These are phyloP conservation scores for Plectranthus barbatus DNA, from an alignment of 257 asterid genomes.

Conservation along the genomic window DNA sequence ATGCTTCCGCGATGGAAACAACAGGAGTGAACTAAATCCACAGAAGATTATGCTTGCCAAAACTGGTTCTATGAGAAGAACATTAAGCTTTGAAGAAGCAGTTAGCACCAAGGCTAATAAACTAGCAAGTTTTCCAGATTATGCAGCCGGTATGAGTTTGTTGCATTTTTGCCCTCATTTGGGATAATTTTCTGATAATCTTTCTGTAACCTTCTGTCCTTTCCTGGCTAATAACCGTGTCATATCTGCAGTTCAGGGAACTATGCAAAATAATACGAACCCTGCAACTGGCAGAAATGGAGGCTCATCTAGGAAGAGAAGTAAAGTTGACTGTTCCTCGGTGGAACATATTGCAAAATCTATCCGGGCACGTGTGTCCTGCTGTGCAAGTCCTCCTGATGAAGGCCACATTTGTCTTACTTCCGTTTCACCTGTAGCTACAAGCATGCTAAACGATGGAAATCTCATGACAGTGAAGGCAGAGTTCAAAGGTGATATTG, in stretches of 20 bases:
- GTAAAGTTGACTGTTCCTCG: not conserved
- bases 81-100: not conserved
- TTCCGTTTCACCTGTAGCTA: not conserved
- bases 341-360: not conserved
- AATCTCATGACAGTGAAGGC: conserved; percentile 39
- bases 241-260: not conserved
- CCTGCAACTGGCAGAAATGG: not conserved
- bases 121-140: not conserved
- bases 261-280: not conserved
- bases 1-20: not conserved
- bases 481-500: conserved; percentile 29
- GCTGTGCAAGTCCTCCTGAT: not conserved
- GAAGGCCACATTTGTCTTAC: not conserved
- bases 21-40: not conserved
- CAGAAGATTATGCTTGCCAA: not conserved
- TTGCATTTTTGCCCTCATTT: not conserved
- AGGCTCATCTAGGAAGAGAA: not conserved
- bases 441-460: not conserved
- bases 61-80: not conserved
- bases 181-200: not conserved
- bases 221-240: not conserved
- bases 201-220: not conserved
- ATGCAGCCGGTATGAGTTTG: not conserved
- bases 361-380: not conserved
- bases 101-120: not conserved